phyloP scores from a whole-genome alignment of 2,329 filamentous ascomycete species.

The Pyricularia pennisetigena region DNA sequence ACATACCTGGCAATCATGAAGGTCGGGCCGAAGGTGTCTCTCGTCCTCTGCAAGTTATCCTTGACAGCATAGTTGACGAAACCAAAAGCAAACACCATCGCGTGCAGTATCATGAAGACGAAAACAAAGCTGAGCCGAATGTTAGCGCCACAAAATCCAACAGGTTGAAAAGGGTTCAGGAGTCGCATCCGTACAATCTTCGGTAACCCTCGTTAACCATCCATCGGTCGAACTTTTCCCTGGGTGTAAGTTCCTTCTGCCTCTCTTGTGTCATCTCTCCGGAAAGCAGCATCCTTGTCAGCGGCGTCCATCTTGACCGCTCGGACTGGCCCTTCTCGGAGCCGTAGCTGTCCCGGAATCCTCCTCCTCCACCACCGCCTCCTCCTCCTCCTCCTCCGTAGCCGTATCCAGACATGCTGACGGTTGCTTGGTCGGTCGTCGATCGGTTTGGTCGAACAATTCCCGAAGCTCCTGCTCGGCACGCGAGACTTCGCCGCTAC shows the following conservation, averaged over 20 bases:
- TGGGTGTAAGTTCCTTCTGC: conserved; percentile 55
- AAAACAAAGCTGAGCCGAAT: conserved; percentile 55
- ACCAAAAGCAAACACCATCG: conserved; percentile 69
- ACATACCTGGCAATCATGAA: conserved; percentile 55
- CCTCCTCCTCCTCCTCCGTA: conserved; percentile 12
- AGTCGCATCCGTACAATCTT: conserved; percentile 51
- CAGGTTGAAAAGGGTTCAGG: neutral
- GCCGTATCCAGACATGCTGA: conserved; percentile 22
- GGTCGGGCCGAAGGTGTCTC: conserved; percentile 62
- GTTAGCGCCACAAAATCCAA: conserved; percentile 10
- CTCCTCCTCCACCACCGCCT: conserved; percentile 3
- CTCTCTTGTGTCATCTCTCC: conserved; percentile 71
- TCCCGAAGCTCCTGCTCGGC: neutral
- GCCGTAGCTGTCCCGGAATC: conserved; percentile 10
- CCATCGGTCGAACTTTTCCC: conserved; percentile 73
- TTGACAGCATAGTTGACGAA: conserved; percentile 74
- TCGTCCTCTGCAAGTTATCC: conserved; percentile 57
- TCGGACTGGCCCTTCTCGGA: conserved; percentile 43
- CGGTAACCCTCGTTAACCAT: conserved; percentile 85
- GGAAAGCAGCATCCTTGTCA: conserved; percentile 74
- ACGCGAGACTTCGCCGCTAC: neutral
- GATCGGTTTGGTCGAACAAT: conserved; percentile 1
- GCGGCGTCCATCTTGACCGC: conserved; percentile 70
- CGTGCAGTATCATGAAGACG: conserved; percentile 63
- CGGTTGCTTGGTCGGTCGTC: conserved; percentile 5